Conservation (phyloP, 2,329 filamentous ascomycete species). For the Aspergillus jensenii region DNA sequence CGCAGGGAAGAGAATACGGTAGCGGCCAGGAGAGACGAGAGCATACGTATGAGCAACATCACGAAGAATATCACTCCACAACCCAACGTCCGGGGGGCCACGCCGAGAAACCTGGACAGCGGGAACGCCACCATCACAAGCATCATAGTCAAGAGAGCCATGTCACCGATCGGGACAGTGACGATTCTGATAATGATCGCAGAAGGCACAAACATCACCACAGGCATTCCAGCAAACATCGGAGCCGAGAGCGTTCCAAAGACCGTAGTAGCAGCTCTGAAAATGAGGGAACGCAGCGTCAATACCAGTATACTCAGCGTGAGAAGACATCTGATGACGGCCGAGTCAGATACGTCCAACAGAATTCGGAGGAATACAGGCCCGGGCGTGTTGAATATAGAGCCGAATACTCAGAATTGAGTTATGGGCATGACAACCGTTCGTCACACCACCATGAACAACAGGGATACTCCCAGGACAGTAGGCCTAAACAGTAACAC, state of each 20-base stretch:
- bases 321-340: conserved; percentile 1
- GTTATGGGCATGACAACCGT: conserved; percentile 19
- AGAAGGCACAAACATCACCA: not conserved
- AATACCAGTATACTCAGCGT: not conserved
- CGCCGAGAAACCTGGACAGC: not conserved
- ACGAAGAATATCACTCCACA: not conserved
- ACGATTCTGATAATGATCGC: conserved; percentile 1
- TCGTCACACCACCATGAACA: conserved; percentile 15
- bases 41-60: not conserved
- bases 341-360: not conserved
- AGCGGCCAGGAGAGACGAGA: conserved; percentile 11
- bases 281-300: not conserved
- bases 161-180: not conserved
- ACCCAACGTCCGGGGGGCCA: not conserved
- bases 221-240: conserved; percentile 1
- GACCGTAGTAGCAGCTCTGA: conserved; percentile 1
- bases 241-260: conserved; percentile 1
- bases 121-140: conserved; percentile 6
- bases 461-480: conserved; percentile 12
- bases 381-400: conserved; percentile 6
- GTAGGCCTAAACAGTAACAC: conserved; percentile 21
- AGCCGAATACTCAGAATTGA: conserved; percentile 12
- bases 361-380: conserved; percentile 3
- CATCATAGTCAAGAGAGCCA: conserved; percentile 14
- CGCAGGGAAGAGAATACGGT: not conserved